Conservation (phyloP, 306 rosid species). For the Cicer chorassanicum region DNA sequence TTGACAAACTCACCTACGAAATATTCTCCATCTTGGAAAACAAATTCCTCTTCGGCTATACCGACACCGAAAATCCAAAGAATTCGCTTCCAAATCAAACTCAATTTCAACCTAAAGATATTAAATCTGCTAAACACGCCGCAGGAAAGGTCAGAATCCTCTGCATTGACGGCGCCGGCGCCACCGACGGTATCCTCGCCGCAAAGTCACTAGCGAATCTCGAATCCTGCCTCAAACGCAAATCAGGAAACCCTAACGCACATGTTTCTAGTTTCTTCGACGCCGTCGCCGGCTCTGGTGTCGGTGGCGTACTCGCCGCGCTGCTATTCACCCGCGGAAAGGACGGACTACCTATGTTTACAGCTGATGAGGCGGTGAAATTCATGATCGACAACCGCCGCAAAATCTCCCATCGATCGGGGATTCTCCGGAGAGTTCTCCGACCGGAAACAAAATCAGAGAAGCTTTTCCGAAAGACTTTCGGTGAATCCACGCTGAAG, state of each 20-base stretch:
- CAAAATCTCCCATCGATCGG: conserved; percentile 51
- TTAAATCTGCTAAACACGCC: conserved; percentile 44
- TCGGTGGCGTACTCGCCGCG: conserved; percentile 83
- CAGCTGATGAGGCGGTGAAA: conserved; percentile 72
- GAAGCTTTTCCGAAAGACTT: conserved; percentile 65
- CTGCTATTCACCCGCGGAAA: conserved; percentile 71
- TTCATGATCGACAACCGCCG: conserved; percentile 66
- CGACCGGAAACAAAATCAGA: conserved; percentile 49
- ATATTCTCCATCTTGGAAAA: conserved; percentile 92
- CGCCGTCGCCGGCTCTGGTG: conserved; percentile 84
- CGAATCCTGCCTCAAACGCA: conserved; percentile 64
- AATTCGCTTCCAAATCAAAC: conserved; percentile 24
- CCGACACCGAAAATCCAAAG: conserved; percentile 39
- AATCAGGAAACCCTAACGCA: conserved; percentile 66
- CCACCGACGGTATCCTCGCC: conserved; percentile 89
- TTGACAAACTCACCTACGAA: conserved; percentile 86
- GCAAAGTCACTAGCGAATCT: conserved; percentile 73
- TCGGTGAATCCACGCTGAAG: conserved; percentile 73
- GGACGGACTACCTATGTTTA: conserved; percentile 65
- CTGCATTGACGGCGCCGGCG: conserved; percentile 79
- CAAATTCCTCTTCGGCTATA: conserved; percentile 81
- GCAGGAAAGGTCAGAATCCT: conserved; percentile 78
- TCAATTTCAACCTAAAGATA: neutral
- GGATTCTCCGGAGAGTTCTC: conserved; percentile 58
- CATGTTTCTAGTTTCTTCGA: conserved; percentile 69